Conservation (phyloP, 495 filamentous ascomycete genomes). For the Cercophora sp. region DNA sequence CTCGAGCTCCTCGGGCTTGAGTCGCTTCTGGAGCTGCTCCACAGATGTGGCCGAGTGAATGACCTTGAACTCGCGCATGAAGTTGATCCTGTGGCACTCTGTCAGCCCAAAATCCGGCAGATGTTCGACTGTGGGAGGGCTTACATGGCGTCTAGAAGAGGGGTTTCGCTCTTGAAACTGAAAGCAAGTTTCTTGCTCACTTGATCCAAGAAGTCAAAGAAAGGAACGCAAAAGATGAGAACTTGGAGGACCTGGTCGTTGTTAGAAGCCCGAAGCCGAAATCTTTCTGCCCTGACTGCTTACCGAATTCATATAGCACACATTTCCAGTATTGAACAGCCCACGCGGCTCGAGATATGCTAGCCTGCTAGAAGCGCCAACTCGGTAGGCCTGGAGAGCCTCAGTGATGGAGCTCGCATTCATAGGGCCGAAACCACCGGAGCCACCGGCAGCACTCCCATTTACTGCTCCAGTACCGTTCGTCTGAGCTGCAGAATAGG, state of each 20-base stretch:
- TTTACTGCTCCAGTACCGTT: too few relatives aligned
- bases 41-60: conserved; percentile 73
- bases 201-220: conserved; percentile 89
- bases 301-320: conserved; percentile 99
- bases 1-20: conserved; percentile 81
- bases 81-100: conserved; percentile 67
- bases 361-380: conserved; percentile 59
- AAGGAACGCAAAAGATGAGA: conserved; percentile 85
- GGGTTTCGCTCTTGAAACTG: conserved; percentile 92
- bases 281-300: too few relatives aligned
- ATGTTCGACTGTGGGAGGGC: conserved; percentile 35
- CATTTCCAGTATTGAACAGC: conserved; percentile 93
- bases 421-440: conserved; percentile 43
- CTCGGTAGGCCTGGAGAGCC: conserved; percentile 62
- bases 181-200: conserved; percentile 76
- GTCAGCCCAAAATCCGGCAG: conserved; percentile 11
- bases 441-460: too few relatives aligned
- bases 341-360: conserved; percentile 90
- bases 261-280: too few relatives aligned
- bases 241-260: conserved; percentile 77
- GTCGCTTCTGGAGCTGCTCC: conserved; percentile 64
- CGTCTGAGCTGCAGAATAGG: too few relatives aligned
- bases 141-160: conserved; percentile 89
- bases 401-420: conserved; percentile 67
- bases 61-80: conserved; percentile 87